Base-by-base conservation (phyloP, 306 rosid species). In the Prunus armeniaca region DNA sequence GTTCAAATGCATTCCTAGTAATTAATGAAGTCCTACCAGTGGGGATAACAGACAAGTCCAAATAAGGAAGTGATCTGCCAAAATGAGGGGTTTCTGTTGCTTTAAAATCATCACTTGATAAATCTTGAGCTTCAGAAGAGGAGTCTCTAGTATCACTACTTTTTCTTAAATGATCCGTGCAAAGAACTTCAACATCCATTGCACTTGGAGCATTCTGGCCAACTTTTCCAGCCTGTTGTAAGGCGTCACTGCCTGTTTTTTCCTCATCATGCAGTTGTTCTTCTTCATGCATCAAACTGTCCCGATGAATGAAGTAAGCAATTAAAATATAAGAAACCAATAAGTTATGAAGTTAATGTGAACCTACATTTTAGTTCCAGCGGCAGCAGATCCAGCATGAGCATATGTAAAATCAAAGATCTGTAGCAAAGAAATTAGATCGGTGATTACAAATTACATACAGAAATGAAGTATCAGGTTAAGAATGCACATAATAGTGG, bases 321-420 rank as follows among this genome's bases (percentile, higher is more conserved):
- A 52, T 75, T 22, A 69, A 10, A 69, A 58, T 41, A 66, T 19
- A 30, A 49, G 30, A 69, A n/a, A 69, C 34, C 34, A 11, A 51
- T 38, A 6, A 60, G 41, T 45, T 61, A 60, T 73, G 49, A 76
- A 81, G 78, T 76, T 74, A 54, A 79, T 45, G 47, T 12, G 73
- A 69, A 81, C 81, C 72, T 89, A 89, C 93, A 43, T 55, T 65
- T 89, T 61, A 68, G 83, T 69, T 67, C 63, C 84, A 51, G 77
- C 77, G 28, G 77, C 77, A 89, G 76, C 81, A 66, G 79, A 57
- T 80, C 81, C 82, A 74, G 54, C 69, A 72, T 54, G 22, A 67
- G 83, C 25, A 71, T 20, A 10, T 12, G 71, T 56, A 73, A 79
- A 62, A 77, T 78, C 83, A 20, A 73, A 73, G 43, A 73, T 77